A percentile compares a stretch with the other conserved stretches of the same genome.
phyloP scores from a whole-genome alignment of 2,329 filamentous ascomycete genomes.

The Aspergillus pseudotamarii region DNA sequence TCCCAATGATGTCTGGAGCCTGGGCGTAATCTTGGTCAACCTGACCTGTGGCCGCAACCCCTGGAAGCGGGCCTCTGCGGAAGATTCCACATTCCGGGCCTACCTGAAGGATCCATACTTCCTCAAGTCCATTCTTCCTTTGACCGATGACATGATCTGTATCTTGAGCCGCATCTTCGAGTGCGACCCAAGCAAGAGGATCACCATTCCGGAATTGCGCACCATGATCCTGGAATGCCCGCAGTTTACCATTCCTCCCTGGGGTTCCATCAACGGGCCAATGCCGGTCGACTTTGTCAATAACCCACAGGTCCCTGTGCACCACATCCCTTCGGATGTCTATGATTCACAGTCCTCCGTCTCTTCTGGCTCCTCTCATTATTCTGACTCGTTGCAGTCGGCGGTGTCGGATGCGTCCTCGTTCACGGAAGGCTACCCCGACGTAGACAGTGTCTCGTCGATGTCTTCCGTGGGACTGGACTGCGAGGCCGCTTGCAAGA shows the following conservation, averaged over 20 bases:
- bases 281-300: constrained; percentile 39
- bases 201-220: constrained; percentile 78
- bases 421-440: constrained; percentile 41
- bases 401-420: constrained; percentile 44
- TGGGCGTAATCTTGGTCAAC: constrained; percentile 98
- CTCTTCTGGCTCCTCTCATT: constrained; percentile 38
- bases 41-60: constrained; percentile 97
- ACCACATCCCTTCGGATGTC: constrained; percentile 37
- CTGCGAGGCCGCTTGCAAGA: constrained; percentile 33
- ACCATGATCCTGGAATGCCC: constrained; percentile 75
- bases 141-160: constrained; percentile 85
- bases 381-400: constrained; percentile 42
- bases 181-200: constrained; percentile 78
- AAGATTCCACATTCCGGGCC: constrained; percentile 93
- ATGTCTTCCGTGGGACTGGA: constrained; percentile 39
- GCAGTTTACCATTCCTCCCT: constrained; percentile 63
- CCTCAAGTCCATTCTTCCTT: constrained; percentile 85
- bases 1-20: constrained; percentile 95
- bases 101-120: constrained; percentile 85
- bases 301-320: constrained; percentile 39
- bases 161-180: constrained; percentile 89
- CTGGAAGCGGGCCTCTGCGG: constrained; percentile 93
- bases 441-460: constrained; percentile 37
- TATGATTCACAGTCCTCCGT: constrained; percentile 41
- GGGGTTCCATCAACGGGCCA: constrained; percentile 40